Base-by-base conservation (phyloP, 1,284 basidiomycete genomes). In the Marasmius oreades region DNA sequence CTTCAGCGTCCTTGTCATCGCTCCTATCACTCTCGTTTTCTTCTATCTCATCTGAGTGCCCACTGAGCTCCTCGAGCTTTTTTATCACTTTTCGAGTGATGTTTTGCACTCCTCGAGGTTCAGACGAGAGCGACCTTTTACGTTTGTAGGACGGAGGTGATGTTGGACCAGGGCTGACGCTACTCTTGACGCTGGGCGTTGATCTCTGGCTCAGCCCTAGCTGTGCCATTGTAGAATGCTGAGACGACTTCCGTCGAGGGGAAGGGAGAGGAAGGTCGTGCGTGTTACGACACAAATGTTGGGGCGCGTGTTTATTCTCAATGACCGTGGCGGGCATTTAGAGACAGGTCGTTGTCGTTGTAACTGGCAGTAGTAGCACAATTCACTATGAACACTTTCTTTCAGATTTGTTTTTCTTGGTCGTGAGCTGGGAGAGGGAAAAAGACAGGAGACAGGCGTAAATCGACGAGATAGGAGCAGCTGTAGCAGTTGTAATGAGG, bases 61-160 rank as follows among this genome's bases (percentile, higher is more conserved):
- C 62, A 60, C 73, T 74, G n/a, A 77, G 64, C 11, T 72, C 75
- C 59, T 76, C 75, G 6, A 78, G 63, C 28, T 70, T 70, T 57
- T 66, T 71, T 55, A 78, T 77, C 44, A 78, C 75, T 60, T 77
- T 76, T 51, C 74, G 67, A 4, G 75, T 77, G 61, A 77, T 77
- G 59, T 76, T 72, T 61, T 76, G 69, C 39, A 76, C 73, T 37
- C 73, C 73, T 47, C 71, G 74, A 16, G 68, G 59, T 52, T 69
- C 71, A 28, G 65, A 42, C 10, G 72, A 70, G 23, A 73, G 56
- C 3, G 70, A 61, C 23, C 45, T 23, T 46, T 20, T 23, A 20
- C 45, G 45, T 16, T 46, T 46, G 26, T 22, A 46, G 23, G 45
- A 5, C n/a, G 45, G 22, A 20, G 45, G 26, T 11, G 45, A 23